A percentile compares a stretch with the other conserved stretches of the same genome.
Conservation (phyloP, 1,284 basidiomycete genomes). For the Irpex sp. region DNA sequence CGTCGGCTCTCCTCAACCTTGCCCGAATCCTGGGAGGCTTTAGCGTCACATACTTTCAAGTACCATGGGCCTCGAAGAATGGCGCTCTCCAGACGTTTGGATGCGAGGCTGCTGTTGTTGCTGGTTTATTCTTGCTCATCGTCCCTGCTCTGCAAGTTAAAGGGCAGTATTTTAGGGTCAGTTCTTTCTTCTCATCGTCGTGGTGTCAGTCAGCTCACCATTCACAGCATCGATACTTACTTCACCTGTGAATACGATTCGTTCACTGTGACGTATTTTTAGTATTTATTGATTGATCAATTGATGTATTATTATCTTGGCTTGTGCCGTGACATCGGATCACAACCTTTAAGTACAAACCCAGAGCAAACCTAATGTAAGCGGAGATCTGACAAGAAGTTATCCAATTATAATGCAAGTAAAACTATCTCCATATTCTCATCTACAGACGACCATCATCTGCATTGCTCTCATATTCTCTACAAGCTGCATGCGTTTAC, state of each 20-base stretch:
- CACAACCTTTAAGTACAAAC: no score
- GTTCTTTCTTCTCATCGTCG: slow-evolving; percentile 13
- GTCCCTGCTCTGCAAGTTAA: slow-evolving; percentile 48
- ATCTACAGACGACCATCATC: neutral
- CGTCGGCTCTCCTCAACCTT: slow-evolving; percentile 57
- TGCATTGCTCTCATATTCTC: neutral
- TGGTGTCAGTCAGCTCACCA: neutral
- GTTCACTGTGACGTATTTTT: neutral
- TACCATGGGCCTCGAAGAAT: slow-evolving; percentile 53
- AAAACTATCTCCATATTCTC: neutral
- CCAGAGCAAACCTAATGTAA: no score
- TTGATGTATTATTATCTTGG: no score
- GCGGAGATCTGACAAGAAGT: no score
- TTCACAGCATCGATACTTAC: neutral
- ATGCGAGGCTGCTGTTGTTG: slow-evolving; percentile 37
- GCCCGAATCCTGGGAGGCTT: slow-evolving; percentile 58
- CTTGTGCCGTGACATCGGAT: no score
- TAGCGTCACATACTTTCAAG: slow-evolving; percentile 62
- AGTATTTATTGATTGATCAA: no score
- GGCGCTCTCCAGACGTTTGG: slow-evolving; percentile 59
- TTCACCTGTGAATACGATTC: neutral
- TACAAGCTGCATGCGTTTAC: no score
- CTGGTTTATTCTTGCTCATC: slow-evolving; percentile 44
- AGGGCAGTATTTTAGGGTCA: slow-evolving; percentile 40
- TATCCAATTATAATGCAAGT: no score